phyloP scores from a whole-genome alignment of 208 protist species.

The Leishmania gerbilli region DNA sequence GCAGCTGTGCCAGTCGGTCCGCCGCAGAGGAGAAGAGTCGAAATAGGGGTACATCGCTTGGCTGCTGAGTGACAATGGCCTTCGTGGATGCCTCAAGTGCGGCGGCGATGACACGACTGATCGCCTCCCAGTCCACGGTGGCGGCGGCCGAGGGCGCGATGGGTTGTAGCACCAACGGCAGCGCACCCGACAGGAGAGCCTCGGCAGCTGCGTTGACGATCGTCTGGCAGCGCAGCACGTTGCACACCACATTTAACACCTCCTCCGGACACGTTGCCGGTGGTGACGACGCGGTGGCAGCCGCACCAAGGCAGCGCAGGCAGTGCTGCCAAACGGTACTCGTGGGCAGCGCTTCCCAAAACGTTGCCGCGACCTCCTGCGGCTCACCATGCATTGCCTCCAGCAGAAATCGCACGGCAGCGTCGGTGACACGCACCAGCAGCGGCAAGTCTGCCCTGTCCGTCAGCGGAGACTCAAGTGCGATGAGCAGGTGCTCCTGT shows the following conservation, averaged over 20 bases:
- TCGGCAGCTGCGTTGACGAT: slow-evolving; percentile 42
- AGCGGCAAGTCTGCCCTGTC: slow-evolving; percentile 26
- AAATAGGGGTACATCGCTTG: slow-evolving; percentile 44
- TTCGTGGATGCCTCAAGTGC: slow-evolving; percentile 64
- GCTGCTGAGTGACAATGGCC: slow-evolving; percentile 47
- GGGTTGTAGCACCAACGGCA: slow-evolving; percentile 37
- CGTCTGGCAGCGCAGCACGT: slow-evolving; percentile 60
- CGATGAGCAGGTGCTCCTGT: slow-evolving; percentile 48
- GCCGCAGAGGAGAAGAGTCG: slow-evolving; percentile 45
- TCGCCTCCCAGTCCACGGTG: slow-evolving; percentile 23
- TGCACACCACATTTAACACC: slow-evolving; percentile 39
- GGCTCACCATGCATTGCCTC: slow-evolving; percentile 52
- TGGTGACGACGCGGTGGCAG: neutral
- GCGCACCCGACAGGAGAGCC: slow-evolving; percentile 43
- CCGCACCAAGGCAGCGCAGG: slow-evolving; percentile 23
- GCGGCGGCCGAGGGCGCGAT: neutral
- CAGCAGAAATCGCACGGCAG: slow-evolving; percentile 49
- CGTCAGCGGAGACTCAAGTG: slow-evolving; percentile 26
- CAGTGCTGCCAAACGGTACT: slow-evolving; percentile 53
- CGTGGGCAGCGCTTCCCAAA: slow-evolving; percentile 55
- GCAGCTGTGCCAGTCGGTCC: slow-evolving; percentile 37
- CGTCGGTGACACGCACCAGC: slow-evolving; percentile 34
- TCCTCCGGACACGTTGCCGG: slow-evolving; percentile 6
- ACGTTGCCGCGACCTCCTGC: slow-evolving; percentile 52
- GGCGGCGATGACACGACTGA: slow-evolving; percentile 48